These are phyloP conservation scores for Aspergillus japonicus DNA, from an alignment of 2,329 filamentous ascomycete genomes.

Conservation along the genomic window DNA sequence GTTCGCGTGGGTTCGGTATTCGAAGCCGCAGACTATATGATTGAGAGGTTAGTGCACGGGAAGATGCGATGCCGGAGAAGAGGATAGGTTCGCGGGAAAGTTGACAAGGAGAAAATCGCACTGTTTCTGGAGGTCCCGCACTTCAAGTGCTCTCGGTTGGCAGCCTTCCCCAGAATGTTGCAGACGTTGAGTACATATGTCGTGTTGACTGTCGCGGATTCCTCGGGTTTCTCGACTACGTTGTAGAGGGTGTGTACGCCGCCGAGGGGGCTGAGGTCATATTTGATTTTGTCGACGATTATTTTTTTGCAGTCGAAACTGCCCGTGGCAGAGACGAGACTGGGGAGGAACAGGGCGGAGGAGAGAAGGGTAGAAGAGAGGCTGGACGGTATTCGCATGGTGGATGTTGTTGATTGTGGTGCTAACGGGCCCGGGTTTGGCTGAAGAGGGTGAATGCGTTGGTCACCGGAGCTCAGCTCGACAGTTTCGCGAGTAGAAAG, in stretches of 20 bases:
- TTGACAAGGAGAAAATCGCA: constrained; percentile 20
- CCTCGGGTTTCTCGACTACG: constrained; percentile 26
- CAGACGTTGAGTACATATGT: constrained; percentile 41
- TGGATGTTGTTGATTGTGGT: constrained; percentile 7
- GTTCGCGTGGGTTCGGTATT: constrained; percentile 53
- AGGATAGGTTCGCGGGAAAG: background rate
- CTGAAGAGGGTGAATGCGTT: constrained; percentile 8
- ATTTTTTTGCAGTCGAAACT: constrained; percentile 41
- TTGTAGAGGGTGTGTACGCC: constrained; percentile 40
- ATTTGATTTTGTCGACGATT: constrained; percentile 37
- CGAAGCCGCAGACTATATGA: constrained; percentile 69
- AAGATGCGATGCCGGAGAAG: background rate
- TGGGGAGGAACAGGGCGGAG: constrained; percentile 23
- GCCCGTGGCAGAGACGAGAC: constrained; percentile 29
- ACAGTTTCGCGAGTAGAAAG: background rate
- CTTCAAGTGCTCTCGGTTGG: constrained; percentile 26
- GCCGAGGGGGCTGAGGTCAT: constrained; percentile 39
- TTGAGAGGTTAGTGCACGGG: background rate
- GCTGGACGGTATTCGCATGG: constrained; percentile 36
- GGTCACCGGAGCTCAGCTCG: constrained; percentile 12
- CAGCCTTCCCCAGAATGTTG: constrained; percentile 28
- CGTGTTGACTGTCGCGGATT: constrained; percentile 30
- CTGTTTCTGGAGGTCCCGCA: constrained; percentile 38
- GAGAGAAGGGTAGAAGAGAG: constrained; percentile 27
- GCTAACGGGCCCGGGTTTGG: background rate